Percentiles rank a stretch among this genome's conserved stretches.
phyloP scores from a whole-genome alignment of 2,329 filamentous ascomycete species.

The Zarea fungicola region DNA sequence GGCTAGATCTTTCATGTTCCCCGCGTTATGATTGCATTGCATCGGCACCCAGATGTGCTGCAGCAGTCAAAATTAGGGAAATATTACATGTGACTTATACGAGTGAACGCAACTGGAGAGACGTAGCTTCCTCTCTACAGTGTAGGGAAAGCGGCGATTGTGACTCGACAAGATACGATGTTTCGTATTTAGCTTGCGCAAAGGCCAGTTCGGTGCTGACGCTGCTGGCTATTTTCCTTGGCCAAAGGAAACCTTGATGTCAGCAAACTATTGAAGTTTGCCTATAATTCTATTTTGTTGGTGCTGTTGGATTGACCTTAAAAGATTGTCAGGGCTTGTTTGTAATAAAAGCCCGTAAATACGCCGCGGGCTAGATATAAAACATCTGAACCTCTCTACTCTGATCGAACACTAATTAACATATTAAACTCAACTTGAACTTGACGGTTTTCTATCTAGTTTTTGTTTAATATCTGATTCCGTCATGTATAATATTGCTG shows the following conservation, averaged over 20 bases:
- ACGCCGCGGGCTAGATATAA: neutral
- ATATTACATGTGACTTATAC: neutral
- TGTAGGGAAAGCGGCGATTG: neutral
- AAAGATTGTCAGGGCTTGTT: neutral
- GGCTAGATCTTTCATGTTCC: too few species aligned
- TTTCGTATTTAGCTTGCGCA: neutral
- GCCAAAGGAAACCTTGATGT: too few species aligned
- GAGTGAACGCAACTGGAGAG: too few species aligned
- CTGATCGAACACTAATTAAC: neutral
- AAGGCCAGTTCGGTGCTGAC: neutral
- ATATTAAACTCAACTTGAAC: neutral
- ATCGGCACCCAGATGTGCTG: neutral
- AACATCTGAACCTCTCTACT: neutral
- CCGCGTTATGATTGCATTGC: neutral
- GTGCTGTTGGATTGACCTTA: neutral
- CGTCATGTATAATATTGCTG: neutral
- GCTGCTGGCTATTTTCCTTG: too few species aligned
- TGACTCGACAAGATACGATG: neutral
- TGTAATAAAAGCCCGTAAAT: neutral
- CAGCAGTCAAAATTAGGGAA: neutral
- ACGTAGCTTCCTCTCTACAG: too few species aligned
- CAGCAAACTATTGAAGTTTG: too few species aligned
- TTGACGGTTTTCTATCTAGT: neutral
- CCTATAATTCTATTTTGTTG: too few species aligned
- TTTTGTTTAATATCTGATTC: neutral